phyloP scores from a whole-genome alignment of 2,329 filamentous ascomycete genomes.

The Talaromyces sp. region DNA sequence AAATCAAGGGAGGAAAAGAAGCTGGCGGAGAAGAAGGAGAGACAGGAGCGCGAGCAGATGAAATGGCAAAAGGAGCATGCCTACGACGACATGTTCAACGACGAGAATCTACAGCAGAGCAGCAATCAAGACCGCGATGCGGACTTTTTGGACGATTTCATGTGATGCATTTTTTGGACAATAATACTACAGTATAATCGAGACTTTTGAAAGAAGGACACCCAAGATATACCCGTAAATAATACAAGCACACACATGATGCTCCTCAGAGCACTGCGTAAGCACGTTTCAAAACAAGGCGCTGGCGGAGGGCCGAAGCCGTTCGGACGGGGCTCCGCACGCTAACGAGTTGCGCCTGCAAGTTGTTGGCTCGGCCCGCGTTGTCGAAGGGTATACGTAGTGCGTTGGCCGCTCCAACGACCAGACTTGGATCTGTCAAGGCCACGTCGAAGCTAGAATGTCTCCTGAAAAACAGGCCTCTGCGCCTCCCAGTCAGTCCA shows the following conservation, averaged over 20 bases:
- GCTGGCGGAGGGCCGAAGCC: not conserved
- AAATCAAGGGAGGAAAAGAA: conserved; percentile 36
- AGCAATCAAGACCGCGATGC: conserved; percentile 82
- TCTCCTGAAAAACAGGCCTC: conserved; percentile 9
- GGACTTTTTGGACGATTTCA: conserved; percentile 83
- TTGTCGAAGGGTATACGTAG: not conserved
- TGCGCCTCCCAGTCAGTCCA: conserved; percentile 6
- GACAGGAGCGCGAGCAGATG: conserved; percentile 76
- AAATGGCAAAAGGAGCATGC: conserved; percentile 97
- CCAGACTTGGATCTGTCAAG: not conserved
- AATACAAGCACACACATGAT: too few relatives aligned
- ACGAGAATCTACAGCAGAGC: conserved; percentile 68
- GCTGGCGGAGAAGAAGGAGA: conserved; percentile 37
- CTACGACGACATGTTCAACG: conserved; percentile 85
- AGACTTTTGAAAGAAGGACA: not conserved
- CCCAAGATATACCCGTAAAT: not conserved
- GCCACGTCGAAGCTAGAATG: not conserved
- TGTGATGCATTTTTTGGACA: conserved; percentile 50
- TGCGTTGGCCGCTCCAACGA: not conserved
- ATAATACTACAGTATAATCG: not conserved
- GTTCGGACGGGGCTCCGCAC: not conserved
- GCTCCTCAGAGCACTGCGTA: not conserved
- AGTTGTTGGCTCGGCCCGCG: not conserved
- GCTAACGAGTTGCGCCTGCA: not conserved
- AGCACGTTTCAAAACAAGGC: not conserved